Percentiles rank a stretch among this genome's conserved stretches.
Conservation (phyloP, 1,284 basidiomycete genomes). For the Austropuccinia psidii region DNA sequence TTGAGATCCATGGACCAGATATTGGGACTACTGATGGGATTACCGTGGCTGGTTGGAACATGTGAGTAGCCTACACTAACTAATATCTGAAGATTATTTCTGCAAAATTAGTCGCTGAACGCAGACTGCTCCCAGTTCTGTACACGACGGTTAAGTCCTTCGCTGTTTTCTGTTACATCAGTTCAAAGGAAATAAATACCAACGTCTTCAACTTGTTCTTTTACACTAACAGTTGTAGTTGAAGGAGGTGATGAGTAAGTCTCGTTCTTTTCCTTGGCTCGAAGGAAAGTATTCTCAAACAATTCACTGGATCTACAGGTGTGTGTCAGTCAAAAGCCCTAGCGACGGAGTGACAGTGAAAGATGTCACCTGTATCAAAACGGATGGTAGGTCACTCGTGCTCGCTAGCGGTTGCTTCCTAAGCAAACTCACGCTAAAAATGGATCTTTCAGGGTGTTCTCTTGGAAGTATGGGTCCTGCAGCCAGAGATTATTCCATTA, state of each 20-base stretch:
- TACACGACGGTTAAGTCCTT: constrained; percentile 12
- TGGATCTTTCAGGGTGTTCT: constrained; percentile 2
- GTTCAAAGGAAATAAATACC: neutral
- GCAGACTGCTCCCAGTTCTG: neutral
- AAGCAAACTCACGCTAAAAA: neutral
- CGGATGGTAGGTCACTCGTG: neutral
- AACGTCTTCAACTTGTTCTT: neutral
- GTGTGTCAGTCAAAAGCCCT: constrained; percentile 24
- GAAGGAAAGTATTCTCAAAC: neutral
- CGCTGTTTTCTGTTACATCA: neutral
- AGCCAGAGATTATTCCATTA: neutral
- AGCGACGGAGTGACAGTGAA: constrained; percentile 11
- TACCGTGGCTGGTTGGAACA: constrained; percentile 8
- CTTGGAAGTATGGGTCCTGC: constrained; percentile 18
- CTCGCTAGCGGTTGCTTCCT: neutral
- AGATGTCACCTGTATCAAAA: neutral
- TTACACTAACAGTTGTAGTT: neutral
- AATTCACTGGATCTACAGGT: neutral
- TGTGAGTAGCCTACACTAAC: neutral
- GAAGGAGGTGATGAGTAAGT: constrained; percentile 27
- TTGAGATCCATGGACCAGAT: constrained; percentile 7
- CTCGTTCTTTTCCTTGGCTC: neutral
- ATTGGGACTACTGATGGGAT: constrained; percentile 27
- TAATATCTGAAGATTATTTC: neutral
- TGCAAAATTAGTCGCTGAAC: neutral